A percentile compares a stretch with the other conserved stretches of the same genome.
These are phyloP conservation scores for Neofusicoccum sp. DNA, from an alignment of 2,329 filamentous ascomycete genomes.

Conservation along the genomic window DNA sequence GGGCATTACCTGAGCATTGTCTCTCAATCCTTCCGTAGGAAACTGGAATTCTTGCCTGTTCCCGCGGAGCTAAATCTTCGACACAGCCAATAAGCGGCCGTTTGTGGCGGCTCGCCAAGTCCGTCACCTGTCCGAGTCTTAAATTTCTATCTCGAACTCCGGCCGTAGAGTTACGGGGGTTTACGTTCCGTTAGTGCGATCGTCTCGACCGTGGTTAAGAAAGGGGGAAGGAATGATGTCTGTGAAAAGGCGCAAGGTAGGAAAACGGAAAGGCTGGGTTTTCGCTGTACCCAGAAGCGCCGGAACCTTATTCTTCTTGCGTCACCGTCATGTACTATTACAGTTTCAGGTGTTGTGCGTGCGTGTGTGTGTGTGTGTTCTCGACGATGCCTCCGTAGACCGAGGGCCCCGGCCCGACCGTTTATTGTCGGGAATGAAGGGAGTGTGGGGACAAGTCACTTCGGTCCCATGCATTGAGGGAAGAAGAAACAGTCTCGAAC, in stretches of 20 bases:
- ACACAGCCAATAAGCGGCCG: neutral
- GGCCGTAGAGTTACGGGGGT: neutral
- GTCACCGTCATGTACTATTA: neutral
- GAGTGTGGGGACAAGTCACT: neutral
- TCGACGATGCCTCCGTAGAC: too few species aligned
- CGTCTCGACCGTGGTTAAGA: neutral
- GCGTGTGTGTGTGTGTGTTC: neutral
- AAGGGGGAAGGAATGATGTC: neutral
- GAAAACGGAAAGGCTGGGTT: neutral
- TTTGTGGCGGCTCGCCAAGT: neutral
- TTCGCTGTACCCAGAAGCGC: neutral
- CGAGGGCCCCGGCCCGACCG: neutral
- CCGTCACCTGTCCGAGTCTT: neutral
- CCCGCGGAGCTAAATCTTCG: too few species aligned
- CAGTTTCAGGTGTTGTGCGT: neutral
- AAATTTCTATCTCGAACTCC: too few species aligned
- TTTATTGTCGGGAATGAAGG: constrained; percentile 6
- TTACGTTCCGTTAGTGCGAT: neutral
- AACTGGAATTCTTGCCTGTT: neutral
- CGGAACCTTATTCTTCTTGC: neutral
- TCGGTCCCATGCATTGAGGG: neutral
- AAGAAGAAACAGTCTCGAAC: constrained; percentile 9
- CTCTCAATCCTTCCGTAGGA: neutral
- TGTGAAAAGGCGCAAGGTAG: neutral
- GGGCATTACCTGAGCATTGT: too few species aligned